A percentile compares a stretch with the other conserved stretches of the same genome.
Evolutionary conservation across 495 filamentous ascomycete genomes (phyloP).

Genomic region (Aspergillus panamensis): DNA sequence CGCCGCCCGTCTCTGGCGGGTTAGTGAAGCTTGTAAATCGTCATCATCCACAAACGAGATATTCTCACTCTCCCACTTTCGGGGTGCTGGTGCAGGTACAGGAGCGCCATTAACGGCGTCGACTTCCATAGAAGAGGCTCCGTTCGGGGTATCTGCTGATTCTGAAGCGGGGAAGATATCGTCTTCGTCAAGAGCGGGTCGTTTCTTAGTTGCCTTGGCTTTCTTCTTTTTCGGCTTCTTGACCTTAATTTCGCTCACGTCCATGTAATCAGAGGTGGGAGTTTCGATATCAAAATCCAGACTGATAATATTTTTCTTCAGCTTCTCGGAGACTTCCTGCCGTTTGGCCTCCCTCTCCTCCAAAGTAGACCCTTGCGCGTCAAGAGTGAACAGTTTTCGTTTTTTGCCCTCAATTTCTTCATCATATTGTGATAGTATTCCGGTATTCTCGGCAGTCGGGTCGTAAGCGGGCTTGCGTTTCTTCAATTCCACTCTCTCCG

Average conservation of each 20-base stretch:
- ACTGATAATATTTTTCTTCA: constrained; percentile 67
- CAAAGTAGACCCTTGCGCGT: constrained; percentile 63
- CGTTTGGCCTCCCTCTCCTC: constrained; percentile 61
- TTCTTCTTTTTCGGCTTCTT: constrained; percentile 95
- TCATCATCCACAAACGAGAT: constrained; percentile 84
- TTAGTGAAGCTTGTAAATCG: constrained; percentile 81
- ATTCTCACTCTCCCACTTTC: constrained; percentile 62
- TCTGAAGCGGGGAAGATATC: constrained; percentile 56
- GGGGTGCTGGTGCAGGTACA: constrained; percentile 34
- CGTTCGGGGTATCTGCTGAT: constrained; percentile 37
- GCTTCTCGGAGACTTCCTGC: constrained; percentile 52
- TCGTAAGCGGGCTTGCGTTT: constrained; percentile 91
- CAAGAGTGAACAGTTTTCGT: constrained; percentile 81
- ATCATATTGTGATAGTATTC: constrained; percentile 84
- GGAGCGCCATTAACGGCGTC: constrained; percentile 50
- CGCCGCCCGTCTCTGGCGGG: constrained; percentile 71
- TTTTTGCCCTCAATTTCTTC: constrained; percentile 94
- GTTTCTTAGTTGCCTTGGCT: constrained; percentile 67
- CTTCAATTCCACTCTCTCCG: constrained; percentile 77
- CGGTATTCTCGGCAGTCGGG: constrained; percentile 63
- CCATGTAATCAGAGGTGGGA: constrained; percentile 80
- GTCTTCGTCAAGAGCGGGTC: constrained; percentile 69
- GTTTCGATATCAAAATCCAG: constrained; percentile 67
- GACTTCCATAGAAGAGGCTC: constrained; percentile 67
- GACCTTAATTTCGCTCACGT: constrained; percentile 78